phyloP scores from a whole-genome alignment of 129 eudicot species.

The Artemisia argyi region DNA sequence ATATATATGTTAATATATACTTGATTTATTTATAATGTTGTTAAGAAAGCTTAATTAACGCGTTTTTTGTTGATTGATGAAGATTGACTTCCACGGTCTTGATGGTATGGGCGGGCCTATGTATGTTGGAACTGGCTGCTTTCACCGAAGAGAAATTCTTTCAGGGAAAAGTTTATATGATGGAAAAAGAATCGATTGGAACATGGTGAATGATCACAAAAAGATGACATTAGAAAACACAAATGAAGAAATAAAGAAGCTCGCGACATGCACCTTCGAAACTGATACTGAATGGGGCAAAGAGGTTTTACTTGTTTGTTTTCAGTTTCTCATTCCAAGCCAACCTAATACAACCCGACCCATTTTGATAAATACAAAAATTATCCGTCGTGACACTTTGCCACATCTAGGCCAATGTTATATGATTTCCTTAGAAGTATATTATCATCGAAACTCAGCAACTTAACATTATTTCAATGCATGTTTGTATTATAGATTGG shows the following conservation, averaged over 20 bases:
- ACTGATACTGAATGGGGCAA: constrained; percentile 76
- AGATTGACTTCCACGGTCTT: constrained; percentile 79
- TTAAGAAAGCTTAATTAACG: constrained; percentile 12
- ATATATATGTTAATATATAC: neutral
- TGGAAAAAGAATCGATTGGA: constrained; percentile 43
- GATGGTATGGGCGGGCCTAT: constrained; percentile 86
- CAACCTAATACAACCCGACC: no score
- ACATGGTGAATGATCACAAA: constrained; percentile 1
- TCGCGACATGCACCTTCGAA: constrained; percentile 72
- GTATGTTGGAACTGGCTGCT: constrained; percentile 81
- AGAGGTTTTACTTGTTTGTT: constrained; percentile 46
- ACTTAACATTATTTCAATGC: neutral
- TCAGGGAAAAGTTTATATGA: constrained; percentile 50
- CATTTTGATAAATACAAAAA: no score
- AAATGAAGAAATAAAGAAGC: constrained; percentile 35
- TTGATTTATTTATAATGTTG: neutral
- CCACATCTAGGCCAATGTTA: no score
- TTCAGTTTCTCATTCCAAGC: neutral
- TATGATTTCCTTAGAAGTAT: no score
- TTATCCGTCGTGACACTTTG: no score
- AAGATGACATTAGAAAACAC: constrained; percentile 12
- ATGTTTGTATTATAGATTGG: constrained; percentile 54
- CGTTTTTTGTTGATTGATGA: constrained; percentile 2
- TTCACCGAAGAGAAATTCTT: constrained; percentile 70
- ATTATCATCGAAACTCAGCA: no score